Percentiles rank a stretch among this genome's conserved stretches.
phyloP scores from a whole-genome alignment of 495 filamentous ascomycete genomes.

The Apodospora peruviana region DNA sequence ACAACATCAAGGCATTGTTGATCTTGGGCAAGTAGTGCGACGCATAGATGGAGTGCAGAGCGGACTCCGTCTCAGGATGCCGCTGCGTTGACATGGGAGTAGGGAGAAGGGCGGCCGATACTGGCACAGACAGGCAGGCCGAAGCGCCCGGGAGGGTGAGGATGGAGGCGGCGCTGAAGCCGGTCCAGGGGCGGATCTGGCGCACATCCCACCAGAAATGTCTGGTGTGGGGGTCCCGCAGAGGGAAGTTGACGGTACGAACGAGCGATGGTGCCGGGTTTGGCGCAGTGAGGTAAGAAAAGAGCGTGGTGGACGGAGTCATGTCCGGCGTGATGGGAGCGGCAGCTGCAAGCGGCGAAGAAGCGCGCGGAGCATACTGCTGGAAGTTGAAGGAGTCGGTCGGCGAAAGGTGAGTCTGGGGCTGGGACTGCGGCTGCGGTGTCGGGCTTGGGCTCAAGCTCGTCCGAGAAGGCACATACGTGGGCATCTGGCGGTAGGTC shows the following conservation, averaged over 20 bases:
- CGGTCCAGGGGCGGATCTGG: slow-evolving; percentile 74
- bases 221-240: slow-evolving; percentile 62
- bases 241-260: slow-evolving; percentile 66
- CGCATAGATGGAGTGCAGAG: slow-evolving; percentile 62
- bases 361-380: slow-evolving; percentile 36
- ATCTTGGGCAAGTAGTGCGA: slow-evolving; percentile 71
- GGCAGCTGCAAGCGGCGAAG: slow-evolving; percentile 43
- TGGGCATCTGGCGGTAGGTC: slow-evolving; percentile 71
- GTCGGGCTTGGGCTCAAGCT: slow-evolving; percentile 25
- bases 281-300: slow-evolving; percentile 69
- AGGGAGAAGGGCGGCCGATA: slow-evolving; percentile 60
- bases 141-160: slow-evolving; percentile 66
- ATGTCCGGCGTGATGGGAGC: slow-evolving; percentile 34
- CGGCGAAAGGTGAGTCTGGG: slow-evolving; percentile 25
- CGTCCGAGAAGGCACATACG: slow-evolving; percentile 47
- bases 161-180: slow-evolving; percentile 69
- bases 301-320: slow-evolving; percentile 60
- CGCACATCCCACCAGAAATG: slow-evolving; percentile 96
- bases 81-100: slow-evolving; percentile 46
- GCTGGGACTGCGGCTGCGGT: slow-evolving; percentile 24
- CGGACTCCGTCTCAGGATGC: slow-evolving; percentile 68
- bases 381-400: slow-evolving; percentile 40
- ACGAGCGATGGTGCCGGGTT: slow-evolving; percentile 81
- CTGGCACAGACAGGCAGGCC: slow-evolving; percentile 64
- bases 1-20: slow-evolving; percentile 68